Evolutionary conservation across 2,329 filamentous ascomycete genomes (phyloP).

Genomic region (Zalaria sp.): DNA sequence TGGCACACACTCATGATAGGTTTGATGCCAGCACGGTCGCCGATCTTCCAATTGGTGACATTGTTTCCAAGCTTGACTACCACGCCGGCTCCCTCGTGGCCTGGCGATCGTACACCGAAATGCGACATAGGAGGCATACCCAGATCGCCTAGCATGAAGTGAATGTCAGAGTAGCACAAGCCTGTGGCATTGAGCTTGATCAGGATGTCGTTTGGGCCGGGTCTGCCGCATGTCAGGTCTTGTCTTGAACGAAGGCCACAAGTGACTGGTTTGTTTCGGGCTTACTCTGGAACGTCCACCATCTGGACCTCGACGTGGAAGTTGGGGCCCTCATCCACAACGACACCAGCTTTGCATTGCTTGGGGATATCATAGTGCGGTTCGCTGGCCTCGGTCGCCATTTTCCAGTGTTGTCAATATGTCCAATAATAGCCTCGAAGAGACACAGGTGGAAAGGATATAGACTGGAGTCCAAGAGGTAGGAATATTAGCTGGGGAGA

Average conservation of each 20-base stretch:
- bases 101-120: constrained; percentile 26
- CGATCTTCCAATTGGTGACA: constrained; percentile 38
- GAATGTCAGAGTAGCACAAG: constrained; percentile 43
- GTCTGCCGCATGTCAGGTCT: not conserved
- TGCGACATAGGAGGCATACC: constrained; percentile 31
- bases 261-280: not conserved
- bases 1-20: constrained; percentile 38
- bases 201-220: constrained; percentile 40
- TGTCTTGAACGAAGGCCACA: not conserved
- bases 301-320: constrained; percentile 33
- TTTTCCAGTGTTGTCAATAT: not conserved
- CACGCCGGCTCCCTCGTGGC: constrained; percentile 44
- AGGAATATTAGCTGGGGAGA: too few relatives aligned
- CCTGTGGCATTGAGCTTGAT: constrained; percentile 44
- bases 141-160: constrained; percentile 43
- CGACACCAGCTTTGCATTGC: constrained; percentile 36
- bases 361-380: constrained; percentile 27
- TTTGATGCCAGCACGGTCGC: constrained; percentile 39
- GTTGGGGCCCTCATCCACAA: constrained; percentile 35
- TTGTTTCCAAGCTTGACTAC: constrained; percentile 42
- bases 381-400: not conserved
- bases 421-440: too few relatives aligned
- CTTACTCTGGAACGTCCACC: constrained; percentile 33
- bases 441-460: too few relatives aligned
- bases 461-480: too few relatives aligned